Evolutionary conservation across 75 land plant genomes (phyloP).

Genomic region (Picea glauca): DNA sequence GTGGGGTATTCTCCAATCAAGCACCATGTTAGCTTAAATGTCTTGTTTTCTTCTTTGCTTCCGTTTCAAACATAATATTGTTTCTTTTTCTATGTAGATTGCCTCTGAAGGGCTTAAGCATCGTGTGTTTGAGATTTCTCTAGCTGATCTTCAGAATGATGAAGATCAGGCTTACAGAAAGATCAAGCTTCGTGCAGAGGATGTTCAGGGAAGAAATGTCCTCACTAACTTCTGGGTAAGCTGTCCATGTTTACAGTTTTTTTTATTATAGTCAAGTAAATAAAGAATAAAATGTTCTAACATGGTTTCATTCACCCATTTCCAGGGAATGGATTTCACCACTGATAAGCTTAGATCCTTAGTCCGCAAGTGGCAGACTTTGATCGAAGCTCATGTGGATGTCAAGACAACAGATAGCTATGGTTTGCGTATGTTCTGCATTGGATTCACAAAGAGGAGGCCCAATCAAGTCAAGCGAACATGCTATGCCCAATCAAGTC

Average conservation of each 20-base stretch:
- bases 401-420: conserved; percentile 88
- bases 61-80: too few relatives aligned
- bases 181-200: conserved; percentile 81
- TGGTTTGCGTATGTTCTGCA: conserved; percentile 83
- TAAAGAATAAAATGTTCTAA: background rate
- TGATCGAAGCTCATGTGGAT: conserved; percentile 98
- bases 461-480: conserved; percentile 90
- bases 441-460: conserved; percentile 85
- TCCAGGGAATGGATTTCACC: conserved; percentile 93
- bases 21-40: too few relatives aligned
- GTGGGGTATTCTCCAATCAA: too few relatives aligned
- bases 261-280: background rate
- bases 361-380: conserved; percentile 87
- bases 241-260: background rate
- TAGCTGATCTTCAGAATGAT: conserved; percentile 82
- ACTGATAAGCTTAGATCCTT: conserved; percentile 86
- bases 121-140: conserved; percentile 71
- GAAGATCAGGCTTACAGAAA: conserved; percentile 84
- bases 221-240: conserved; percentile 92
- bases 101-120: conserved; percentile 93
- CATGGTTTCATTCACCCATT: background rate
- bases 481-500: conserved; percentile 88
- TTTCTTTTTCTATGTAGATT: conserved; percentile 37
- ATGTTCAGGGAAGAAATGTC: conserved; percentile 94
- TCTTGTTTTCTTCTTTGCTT: too few relatives aligned